A percentile compares a stretch with the other conserved stretches of the same genome.
Evolutionary conservation across 1,284 basidiomycete species (phyloP).

Genomic region (Heterobasidion parviporum): DNA sequence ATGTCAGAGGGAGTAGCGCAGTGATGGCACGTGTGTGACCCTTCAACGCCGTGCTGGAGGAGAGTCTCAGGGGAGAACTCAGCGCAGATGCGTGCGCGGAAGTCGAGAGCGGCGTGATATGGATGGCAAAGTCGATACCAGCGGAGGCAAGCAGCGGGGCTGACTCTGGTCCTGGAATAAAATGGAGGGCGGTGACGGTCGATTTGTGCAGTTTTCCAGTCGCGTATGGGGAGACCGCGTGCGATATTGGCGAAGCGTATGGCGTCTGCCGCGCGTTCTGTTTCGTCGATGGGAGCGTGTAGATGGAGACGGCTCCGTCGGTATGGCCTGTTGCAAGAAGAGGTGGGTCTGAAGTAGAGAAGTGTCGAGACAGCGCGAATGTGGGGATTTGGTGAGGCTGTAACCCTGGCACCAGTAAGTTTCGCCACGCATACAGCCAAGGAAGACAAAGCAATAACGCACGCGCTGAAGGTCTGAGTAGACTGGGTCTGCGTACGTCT

Average conservation of each 20-base stretch:
- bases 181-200: constrained; percentile 44
- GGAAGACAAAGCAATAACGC: constrained; percentile 10
- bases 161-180: constrained; percentile 48
- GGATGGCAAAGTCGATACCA: constrained; percentile 53
- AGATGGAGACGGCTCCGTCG: constrained; percentile 46
- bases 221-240: constrained; percentile 12
- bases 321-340: constrained; percentile 54
- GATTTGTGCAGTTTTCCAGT: constrained; percentile 44
- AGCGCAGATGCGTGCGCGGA: constrained; percentile 14
- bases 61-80: constrained; percentile 15
- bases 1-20: constrained; percentile 55
- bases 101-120: constrained; percentile 43
- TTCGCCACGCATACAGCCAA: background rate
- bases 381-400: constrained; percentile 53
- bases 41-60: constrained; percentile 45
- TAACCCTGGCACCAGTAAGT: constrained; percentile 4
- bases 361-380: constrained; percentile 34
- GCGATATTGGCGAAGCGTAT: background rate
- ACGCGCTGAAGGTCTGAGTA: constrained; percentile 31
- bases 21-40: constrained; percentile 64
- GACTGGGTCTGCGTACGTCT: constrained; percentile 37
- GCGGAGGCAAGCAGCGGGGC: constrained; percentile 49
- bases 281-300: constrained; percentile 16
- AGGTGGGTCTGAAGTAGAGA: constrained; percentile 29
- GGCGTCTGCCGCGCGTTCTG: background rate